Percentiles rank a stretch among this genome's conserved stretches.
These are phyloP conservation scores for Casuarina glauca DNA, from an alignment of 306 rosid species.

Conservation along the genomic window DNA sequence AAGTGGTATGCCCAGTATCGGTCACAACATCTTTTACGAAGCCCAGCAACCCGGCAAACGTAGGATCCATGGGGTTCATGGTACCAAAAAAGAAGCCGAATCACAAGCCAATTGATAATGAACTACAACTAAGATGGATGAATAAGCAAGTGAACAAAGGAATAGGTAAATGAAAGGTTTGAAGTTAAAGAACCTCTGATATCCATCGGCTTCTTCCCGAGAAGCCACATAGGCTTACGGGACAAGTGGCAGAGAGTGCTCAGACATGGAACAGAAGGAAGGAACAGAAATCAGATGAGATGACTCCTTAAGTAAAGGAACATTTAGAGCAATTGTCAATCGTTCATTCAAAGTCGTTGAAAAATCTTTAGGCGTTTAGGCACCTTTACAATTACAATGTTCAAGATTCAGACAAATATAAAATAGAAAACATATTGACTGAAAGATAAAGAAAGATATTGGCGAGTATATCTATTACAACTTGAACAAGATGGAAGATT, in stretches of 20 bases:
- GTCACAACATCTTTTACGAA: constrained; percentile 17
- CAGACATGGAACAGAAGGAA: neutral
- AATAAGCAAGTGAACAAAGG: neutral
- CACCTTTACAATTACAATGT: too few species aligned
- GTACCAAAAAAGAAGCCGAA: neutral
- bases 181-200: constrained; percentile 16
- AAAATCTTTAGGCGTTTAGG: too few species aligned
- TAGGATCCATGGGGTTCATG: constrained; percentile 34
- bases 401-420: too few species aligned
- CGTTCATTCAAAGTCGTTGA: too few species aligned
- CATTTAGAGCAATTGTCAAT: too few species aligned
- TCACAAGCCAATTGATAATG: neutral
- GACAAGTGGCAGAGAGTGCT: neutral
- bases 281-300: neutral
- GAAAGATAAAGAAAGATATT: too few species aligned
- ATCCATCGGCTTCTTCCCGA: too few species aligned
- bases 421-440: too few species aligned
- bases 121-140: neutral
- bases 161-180: neutral
- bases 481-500: too few species aligned
- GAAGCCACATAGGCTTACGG: too few species aligned
- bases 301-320: too few species aligned
- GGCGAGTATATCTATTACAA: too few species aligned
- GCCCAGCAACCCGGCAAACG: constrained; percentile 23
- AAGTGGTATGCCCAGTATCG: neutral